These are phyloP conservation scores for Avena atlantica DNA, from an alignment of 176 grass and related monocot genomes.

Conservation along the genomic window DNA sequence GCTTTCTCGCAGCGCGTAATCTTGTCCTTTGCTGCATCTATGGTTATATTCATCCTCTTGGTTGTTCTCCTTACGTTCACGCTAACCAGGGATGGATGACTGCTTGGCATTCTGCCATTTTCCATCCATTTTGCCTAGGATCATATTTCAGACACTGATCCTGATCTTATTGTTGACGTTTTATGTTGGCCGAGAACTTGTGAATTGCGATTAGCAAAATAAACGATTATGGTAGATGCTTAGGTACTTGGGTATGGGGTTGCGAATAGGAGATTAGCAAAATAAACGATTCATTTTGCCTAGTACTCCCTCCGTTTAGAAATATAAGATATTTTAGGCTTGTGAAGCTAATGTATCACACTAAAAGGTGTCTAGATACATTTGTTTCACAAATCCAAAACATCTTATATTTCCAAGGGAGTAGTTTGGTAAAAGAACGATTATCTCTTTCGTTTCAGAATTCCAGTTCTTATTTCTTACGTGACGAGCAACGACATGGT, in stretches of 20 bases:
- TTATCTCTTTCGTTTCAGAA: background rate
- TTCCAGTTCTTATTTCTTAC: background rate
- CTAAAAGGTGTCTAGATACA: no score
- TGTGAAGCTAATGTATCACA: no score
- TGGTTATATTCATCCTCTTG: conserved; percentile 66
- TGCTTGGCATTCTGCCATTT: background rate
- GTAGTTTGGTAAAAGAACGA: background rate
- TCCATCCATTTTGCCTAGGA: background rate
- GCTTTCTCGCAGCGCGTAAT: conserved; percentile 59
- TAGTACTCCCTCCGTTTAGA: no score
- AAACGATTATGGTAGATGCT: no score
- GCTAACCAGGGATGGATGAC: conserved; percentile 81
- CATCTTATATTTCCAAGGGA: no score
- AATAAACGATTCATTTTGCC: no score
- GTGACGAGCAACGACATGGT: background rate
- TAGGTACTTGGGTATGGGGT: no score
- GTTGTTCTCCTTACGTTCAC: conserved; percentile 73
- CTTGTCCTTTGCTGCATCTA: conserved; percentile 57
- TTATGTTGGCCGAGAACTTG: conserved; percentile 2
- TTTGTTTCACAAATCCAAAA: no score
- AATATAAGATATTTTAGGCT: no score
- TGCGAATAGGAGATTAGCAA: no score
- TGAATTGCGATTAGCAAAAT: background rate
- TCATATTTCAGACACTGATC: conserved; percentile 2
- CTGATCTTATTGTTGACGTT: background rate